Conservation (phyloP, 257 asterid species). For the Coffea canephora region DNA sequence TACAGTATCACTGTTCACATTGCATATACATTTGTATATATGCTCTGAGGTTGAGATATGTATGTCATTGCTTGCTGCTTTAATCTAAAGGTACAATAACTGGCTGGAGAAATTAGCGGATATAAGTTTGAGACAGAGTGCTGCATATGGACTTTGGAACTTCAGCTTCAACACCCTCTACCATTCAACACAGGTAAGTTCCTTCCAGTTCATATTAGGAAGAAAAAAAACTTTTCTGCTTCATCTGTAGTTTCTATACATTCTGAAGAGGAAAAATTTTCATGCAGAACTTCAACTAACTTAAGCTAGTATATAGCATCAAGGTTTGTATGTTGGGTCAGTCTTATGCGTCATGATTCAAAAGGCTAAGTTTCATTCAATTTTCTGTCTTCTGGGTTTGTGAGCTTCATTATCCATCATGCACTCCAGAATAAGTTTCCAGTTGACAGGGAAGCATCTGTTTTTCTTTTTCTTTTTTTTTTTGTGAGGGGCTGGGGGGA, state of each 20-base stretch:
- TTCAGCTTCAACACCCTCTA: constrained; percentile 80
- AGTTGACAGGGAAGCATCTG: too few relatives aligned
- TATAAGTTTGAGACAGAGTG: constrained; percentile 85
- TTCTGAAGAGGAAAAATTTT: neutral
- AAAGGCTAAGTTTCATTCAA: neutral
- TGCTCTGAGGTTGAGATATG: constrained; percentile 1
- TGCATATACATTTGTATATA: neutral
- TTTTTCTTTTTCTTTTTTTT: too few relatives aligned
- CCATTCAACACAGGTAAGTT: constrained; percentile 84
- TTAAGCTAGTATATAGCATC: neutral
- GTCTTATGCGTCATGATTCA: neutral
- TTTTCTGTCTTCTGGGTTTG: too few relatives aligned
- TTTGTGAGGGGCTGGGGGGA: too few relatives aligned
- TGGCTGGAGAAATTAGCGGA: constrained; percentile 86
- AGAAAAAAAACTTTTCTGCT: neutral
- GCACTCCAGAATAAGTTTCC: too few relatives aligned
- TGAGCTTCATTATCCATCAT: too few relatives aligned
- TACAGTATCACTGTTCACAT: neutral
- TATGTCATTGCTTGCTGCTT: constrained; percentile 10
- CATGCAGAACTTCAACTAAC: too few relatives aligned
- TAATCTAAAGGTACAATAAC: constrained; percentile 48
- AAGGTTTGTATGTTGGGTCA: neutral
- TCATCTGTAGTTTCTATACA: neutral
- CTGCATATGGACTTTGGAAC: constrained; percentile 97
- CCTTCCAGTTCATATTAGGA: constrained; percentile 10